phyloP scores from a whole-genome alignment of 345 rosid species.

The Acer campestre region DNA sequence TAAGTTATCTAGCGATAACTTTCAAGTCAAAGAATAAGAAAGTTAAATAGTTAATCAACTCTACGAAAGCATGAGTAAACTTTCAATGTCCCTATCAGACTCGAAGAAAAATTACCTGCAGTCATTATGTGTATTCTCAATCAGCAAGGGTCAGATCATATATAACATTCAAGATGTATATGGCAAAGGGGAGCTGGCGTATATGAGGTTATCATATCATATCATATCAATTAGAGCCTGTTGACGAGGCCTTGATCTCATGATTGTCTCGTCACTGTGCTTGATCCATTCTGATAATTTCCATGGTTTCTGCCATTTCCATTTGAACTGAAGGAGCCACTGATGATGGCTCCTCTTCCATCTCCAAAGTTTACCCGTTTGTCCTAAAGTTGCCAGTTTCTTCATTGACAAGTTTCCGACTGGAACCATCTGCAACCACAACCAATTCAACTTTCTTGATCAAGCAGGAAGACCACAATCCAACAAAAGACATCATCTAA shows the following conservation, averaged over 20 bases:
- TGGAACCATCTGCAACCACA: conserved; percentile 56
- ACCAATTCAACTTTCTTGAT: conserved; percentile 15
- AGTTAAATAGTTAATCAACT: neutral
- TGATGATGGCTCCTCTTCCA: conserved; percentile 92
- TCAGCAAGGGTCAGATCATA: conserved; percentile 23
- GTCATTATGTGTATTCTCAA: neutral
- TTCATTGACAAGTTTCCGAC: conserved; percentile 55
- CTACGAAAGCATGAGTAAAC: neutral
- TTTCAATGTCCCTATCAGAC: neutral
- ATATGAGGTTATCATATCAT: conserved; percentile 30
- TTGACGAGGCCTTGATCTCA: conserved; percentile 51
- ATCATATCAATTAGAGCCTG: conserved; percentile 36
- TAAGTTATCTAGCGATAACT: neutral
- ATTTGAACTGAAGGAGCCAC: conserved; percentile 86
- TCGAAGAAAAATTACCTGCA: conserved; percentile 29
- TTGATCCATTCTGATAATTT: conserved; percentile 79
- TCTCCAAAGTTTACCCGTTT: conserved; percentile 78
- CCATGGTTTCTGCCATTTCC: conserved; percentile 97
- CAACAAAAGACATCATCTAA: neutral
- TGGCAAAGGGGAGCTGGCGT: conserved; percentile 19
- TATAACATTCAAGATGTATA: conserved; percentile 23
- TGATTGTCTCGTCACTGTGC: conserved; percentile 68
- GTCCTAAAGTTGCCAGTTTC: conserved; percentile 45
- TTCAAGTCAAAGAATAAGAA: neutral
- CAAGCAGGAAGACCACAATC: conserved; percentile 10